Percentiles rank a stretch among this genome's conserved stretches.
Conservation (phyloP, 2,329 filamentous ascomycete genomes). For the Fusarium ambrosium region DNA sequence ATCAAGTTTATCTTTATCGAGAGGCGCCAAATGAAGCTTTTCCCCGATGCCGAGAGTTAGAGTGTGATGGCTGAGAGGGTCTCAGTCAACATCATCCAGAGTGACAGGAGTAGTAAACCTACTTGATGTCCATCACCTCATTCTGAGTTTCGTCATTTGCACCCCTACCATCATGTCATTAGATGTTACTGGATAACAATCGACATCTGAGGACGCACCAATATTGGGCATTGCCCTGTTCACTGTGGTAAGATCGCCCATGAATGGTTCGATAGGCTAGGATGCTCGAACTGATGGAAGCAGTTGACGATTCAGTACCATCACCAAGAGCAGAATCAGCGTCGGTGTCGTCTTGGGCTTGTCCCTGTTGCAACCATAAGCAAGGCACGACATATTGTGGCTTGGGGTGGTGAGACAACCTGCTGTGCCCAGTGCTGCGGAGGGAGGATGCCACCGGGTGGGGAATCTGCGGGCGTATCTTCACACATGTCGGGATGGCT, state of each 20-base stretch:
- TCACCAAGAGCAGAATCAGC: slow-evolving; percentile 32
- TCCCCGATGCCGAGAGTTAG: slow-evolving; percentile 22
- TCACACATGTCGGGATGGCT: not conserved
- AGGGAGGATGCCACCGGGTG: not conserved
- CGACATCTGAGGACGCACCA: slow-evolving; percentile 10
- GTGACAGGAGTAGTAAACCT: not conserved
- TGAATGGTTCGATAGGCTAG: slow-evolving; percentile 26
- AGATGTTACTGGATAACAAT: not conserved
- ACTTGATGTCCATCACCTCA: slow-evolving; percentile 36
- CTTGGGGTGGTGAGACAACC: not conserved
- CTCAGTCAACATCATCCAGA: slow-evolving; percentile 1
- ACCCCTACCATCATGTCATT: slow-evolving; percentile 12
- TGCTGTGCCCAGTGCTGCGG: slow-evolving; percentile 21
- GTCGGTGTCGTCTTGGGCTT: slow-evolving; percentile 7
- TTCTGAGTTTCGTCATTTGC: slow-evolving; percentile 26
- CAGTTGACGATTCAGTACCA: slow-evolving; percentile 28
- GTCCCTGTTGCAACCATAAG: not conserved
- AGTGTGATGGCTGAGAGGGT: slow-evolving; percentile 19
- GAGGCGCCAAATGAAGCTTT: slow-evolving; percentile 27
- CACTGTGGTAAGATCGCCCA: slow-evolving; percentile 33
- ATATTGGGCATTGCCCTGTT: slow-evolving; percentile 24
- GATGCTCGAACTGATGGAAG: slow-evolving; percentile 32
- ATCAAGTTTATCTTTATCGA: slow-evolving; percentile 17
- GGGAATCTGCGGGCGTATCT: not conserved
- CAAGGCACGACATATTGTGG: not conserved